Evolutionary conservation across 305 asterid species (phyloP), one percentile per base, ranked within the genome.

Genomic region (Rubia peregrina): DNA sequence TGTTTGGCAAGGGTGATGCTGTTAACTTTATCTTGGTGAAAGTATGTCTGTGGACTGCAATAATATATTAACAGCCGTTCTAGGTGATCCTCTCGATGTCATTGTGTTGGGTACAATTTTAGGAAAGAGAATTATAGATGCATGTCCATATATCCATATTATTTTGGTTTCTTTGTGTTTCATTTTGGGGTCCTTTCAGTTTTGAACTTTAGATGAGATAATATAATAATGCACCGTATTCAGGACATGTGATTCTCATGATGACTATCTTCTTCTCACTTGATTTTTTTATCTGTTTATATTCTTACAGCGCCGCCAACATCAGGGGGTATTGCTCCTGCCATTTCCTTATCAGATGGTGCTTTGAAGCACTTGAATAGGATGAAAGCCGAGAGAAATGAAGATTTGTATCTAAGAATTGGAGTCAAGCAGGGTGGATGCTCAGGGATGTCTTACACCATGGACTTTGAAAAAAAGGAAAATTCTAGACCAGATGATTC

Each of bases 391-490:
- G 97, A 89, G 68, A 40, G 61, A 70, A 86, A 67, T 59, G 95
- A 85, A 68, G 96, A 90, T 73, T 80, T 92, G 57, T 86, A 89
- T 80, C 86, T 92, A 14, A 87, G 98, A 85, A 92, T 92, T 68
- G 98, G 98, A 62, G 98, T 92, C 72, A 92, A 83, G 80, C 98
- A 90, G 82, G 98, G 98, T 72, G 98, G 98, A 75, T 93, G 98
- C 84, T 93, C 98, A 36, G 96, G 98, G 59, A 70, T 93, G 95
- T 93, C 98, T 55, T 93, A 93, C 76, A 87, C 90, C 19, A 90
- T 93, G 97, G 98, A 93, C 76, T 93, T 93, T 69, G 98, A 90
- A 84, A 84, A 85, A 81, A 86, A 82, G 80, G 90, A 79, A 30
- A 89, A 87, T 65, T 77, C 89, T 24, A 85, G 95, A 75, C 89